Conservation (phyloP, 371 early-diverging fungal genomes). For the Funneliformis caledonium region DNA sequence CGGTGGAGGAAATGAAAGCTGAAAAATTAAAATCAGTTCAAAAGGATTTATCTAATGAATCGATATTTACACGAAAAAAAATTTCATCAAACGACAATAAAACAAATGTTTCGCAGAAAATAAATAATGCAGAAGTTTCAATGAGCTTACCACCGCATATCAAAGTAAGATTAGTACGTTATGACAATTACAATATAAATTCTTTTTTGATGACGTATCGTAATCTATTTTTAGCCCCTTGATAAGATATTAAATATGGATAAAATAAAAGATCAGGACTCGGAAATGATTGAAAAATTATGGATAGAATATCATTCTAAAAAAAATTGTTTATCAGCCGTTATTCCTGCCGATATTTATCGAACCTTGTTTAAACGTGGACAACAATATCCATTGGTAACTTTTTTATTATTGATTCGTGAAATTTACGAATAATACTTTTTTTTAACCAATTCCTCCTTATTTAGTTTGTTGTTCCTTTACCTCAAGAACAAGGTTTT, state of each 20-base stretch:
- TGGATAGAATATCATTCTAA: conserved; percentile 85
- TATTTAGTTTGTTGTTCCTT: conserved; percentile 82
- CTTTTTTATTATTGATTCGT: background rate
- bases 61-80: background rate
- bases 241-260: conserved; percentile 83
- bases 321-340: conserved; percentile 75
- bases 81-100: background rate
- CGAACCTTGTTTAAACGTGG: conserved; percentile 66
- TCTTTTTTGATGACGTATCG: background rate
- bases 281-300: conserved; percentile 72
- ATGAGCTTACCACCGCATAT: background rate
- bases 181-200: background rate
- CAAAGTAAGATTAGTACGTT: background rate
- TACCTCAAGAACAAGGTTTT: conserved; percentile 82
- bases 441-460: background rate
- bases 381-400: conserved; percentile 59
- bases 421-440: background rate
- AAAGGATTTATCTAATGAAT: background rate
- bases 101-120: background rate
- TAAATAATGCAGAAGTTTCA: background rate
- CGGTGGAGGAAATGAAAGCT: conserved; percentile 18
- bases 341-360: conserved; percentile 75
- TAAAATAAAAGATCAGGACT: conserved; percentile 60
- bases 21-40: conserved; percentile 36
- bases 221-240: conserved; percentile 56